Conservation (phyloP, 495 filamentous ascomycete genomes). For the Lichenothelia convexa region DNA sequence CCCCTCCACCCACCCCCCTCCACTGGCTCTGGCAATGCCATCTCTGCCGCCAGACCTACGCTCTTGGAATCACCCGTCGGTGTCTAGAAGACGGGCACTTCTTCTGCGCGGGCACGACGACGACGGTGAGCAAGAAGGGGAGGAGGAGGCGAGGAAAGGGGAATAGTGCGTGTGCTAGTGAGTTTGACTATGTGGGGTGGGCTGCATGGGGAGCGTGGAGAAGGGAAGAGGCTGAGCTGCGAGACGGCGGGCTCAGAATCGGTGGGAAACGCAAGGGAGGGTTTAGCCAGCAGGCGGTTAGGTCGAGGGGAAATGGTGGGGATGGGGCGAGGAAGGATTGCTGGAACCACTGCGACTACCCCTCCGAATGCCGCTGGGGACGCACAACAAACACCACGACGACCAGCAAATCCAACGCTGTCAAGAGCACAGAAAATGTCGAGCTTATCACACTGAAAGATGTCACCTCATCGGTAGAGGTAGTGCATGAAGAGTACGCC, state of each 20-base stretch:
- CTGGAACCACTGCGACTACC: slow-evolving; percentile 20
- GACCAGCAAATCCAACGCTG: too few relatives aligned
- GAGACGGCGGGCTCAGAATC: slow-evolving; percentile 1
- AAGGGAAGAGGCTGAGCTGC: slow-evolving; percentile 6
- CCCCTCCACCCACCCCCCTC: slow-evolving; percentile 15
- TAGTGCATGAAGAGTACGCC: too few relatives aligned
- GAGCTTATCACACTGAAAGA: too few relatives aligned
- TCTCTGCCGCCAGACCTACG: slow-evolving; percentile 24
- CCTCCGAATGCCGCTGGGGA: slow-evolving; percentile 23
- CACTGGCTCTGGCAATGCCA: slow-evolving; percentile 32
- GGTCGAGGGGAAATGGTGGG: neutral
- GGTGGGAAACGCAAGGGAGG: neutral
- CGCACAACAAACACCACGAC: slow-evolving; percentile 9
- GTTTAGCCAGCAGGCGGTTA: neutral
- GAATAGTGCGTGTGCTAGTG: slow-evolving; percentile 24
- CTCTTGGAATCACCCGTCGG: slow-evolving; percentile 25
- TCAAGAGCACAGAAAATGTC: too few relatives aligned
- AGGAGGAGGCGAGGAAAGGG: slow-evolving; percentile 7
- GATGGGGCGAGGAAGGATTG: slow-evolving; percentile 15
- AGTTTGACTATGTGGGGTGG: slow-evolving; percentile 32
- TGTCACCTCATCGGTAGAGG: too few relatives aligned
- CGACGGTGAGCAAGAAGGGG: slow-evolving; percentile 12
- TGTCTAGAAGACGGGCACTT: slow-evolving; percentile 31
- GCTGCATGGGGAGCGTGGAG: slow-evolving; percentile 23
- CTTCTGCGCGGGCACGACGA: slow-evolving; percentile 28